These are phyloP conservation scores for Quaeritorhiza haematococci DNA, from an alignment of 371 early-diverging fungal species.

Conservation along the genomic window DNA sequence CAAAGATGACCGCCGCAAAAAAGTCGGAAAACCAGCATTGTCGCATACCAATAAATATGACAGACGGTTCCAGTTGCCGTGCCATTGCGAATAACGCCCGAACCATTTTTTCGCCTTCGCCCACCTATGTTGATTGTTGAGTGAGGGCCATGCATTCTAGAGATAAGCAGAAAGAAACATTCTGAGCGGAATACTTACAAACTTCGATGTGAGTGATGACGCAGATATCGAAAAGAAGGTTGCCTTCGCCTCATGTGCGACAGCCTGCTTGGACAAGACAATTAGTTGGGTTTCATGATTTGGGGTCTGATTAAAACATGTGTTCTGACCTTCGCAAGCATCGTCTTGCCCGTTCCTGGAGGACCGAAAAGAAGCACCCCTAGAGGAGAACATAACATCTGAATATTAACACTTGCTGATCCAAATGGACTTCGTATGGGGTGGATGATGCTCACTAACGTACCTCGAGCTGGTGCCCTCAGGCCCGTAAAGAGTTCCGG, in stretches of 20 bases:
- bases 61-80: constrained; percentile 51
- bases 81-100: constrained; percentile 61
- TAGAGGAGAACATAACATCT: constrained; percentile 1
- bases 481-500: constrained; percentile 77
- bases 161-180: not conserved
- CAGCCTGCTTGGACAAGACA: constrained; percentile 47
- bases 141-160: not conserved
- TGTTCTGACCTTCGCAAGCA: constrained; percentile 59
- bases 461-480: constrained; percentile 64
- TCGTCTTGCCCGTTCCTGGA: constrained; percentile 90
- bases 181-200: constrained; percentile 33
- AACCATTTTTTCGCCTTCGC: constrained; percentile 73
- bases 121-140: constrained; percentile 42
- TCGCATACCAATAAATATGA: constrained; percentile 50
- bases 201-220: constrained; percentile 92
- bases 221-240: constrained; percentile 92
- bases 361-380: constrained; percentile 69
- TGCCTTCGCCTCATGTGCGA: constrained; percentile 87
- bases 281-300: not conserved
- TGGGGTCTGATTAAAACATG: too few species aligned
- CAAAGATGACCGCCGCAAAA: not conserved
- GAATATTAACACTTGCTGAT: constrained; percentile 1
- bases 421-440: constrained; percentile 16
- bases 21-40: not conserved
- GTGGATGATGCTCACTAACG: constrained; percentile 38